Evolutionary conservation across 441 rosid species (phyloP), one percentile per base, ranked within the genome.

Genomic region (Heliophila coronopifolia): DNA sequence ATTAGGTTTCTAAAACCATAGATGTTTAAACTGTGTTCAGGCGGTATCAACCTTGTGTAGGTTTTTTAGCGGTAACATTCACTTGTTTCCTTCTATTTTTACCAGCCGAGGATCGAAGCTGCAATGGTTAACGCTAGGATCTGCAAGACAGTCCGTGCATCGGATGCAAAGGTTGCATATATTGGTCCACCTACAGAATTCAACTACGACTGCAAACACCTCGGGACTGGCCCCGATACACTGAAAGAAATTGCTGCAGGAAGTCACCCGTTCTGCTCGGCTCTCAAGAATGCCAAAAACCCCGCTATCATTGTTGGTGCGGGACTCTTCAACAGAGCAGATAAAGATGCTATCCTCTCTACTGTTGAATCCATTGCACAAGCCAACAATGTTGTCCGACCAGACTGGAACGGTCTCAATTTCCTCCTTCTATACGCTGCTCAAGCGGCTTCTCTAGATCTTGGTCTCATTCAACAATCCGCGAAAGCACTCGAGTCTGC

Each of bases 401-500:
- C 90, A 9, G 96, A 81, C 66, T 90, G 98, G 96, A 90, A 90
- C 37, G 98, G 96, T 7, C 76, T 77, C 36, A 90, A 90, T 65
- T 80, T 74, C 11, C 74, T 90, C 67, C 98, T 90, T 60, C 70
- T 69, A 28, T 80, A 78, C 63, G 96, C 98, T 47, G 92, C 94
- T 22, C 98, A 90, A 71, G 98, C 98, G 16, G 96, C 98, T 10
- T 78, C 98, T 23, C 94, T 90, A 20, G 98, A 90, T 65, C 96
- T 90, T 6, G 98, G 98, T 36, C 94, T 90, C 35, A 74, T 86
- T 16, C 89, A 91, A 34, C 83, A 75, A 57, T 77, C 93, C 2
- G 59, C 64, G 23, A 68, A 76, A 52, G 68, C 87, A 63, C 63
- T 90, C 0, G 81, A 80, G 65, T 68, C 87, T 3, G 92, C 90